Base-by-base conservation (phyloP, 169 alveolate species). In the Plasmodium relictum region DNA sequence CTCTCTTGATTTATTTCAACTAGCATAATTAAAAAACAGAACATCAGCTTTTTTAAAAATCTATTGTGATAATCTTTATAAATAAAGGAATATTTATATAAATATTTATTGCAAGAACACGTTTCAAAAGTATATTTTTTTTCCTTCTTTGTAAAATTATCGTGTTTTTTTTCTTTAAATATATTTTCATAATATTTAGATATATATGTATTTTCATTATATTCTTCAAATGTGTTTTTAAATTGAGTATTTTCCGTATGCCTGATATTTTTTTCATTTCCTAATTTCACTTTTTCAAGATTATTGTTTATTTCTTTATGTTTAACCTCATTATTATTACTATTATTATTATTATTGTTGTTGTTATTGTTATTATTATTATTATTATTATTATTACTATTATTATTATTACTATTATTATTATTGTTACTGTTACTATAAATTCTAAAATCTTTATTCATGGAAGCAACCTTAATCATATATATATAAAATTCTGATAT, bases 401-500 rank as follows among this genome's bases (percentile, higher is more conserved):
- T 9, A 22, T 39, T 14, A 31, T 48, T 66, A 22, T 5, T 52
- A 42, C n/a, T 31, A n/a, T 8, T 78, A 50, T 2, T 42, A 6
- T 18, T 31, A n/a, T 12, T 78, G 31, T 3, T 42, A 3, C 0
- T 14, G 22, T 7, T 18, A 4, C 39, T 22, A 9, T 14, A 44
- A 20, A 26, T 22, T 26, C 7, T 68, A 68, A 83, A 83, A 18
- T 83, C 91, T 8, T 44, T 62, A 68, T 68, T 83, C 54, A 22
- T 24, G 6, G 62, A 52, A 0, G 73, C 91, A 1, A 83, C 69
- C 41, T 31, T 68, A 14, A 83, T 42, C 91, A 62, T 83, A 68
- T 83, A 68, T 24, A 66, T 54, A 24, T 83, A 83, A 62, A 24
- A 83, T 31, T 83, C 91, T 24, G 91, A 83, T 68, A 83, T 83